Evolutionary conservation across 305 asterid genomes (phyloP), one percentile per base, ranked within the genome.

Genomic region (Stenogyne calaminthoides): DNA sequence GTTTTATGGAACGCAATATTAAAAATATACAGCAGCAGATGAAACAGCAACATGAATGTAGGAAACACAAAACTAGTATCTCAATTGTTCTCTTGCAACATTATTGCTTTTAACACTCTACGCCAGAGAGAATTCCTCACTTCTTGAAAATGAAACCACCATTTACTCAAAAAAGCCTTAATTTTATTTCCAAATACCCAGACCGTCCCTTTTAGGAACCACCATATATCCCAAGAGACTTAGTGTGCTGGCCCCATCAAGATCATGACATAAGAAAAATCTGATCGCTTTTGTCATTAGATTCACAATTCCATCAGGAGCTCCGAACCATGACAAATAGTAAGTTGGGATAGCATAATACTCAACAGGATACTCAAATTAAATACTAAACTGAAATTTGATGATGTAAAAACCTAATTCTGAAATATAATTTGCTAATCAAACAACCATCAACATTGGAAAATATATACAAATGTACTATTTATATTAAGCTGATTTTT

Each of bases 361-460:
- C 60, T 55, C 34, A 9, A 55, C 15, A 55, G 19, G 34, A 55
- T 20, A 18, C 59, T 19, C 20, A 75, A 64, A 67, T 51, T 61
- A 18, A 46, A 61, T 70, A 49, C 51, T 55, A 67, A 16, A 73
- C 72, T 64, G 74, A 66, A 44, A 61, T 44, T 60, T 59, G 55
- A 22, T 56, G 40, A 52, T 37, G 29, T 64, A 55, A 75, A n/a
- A 55, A 65, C 54, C 18, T 19, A 27, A 42, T 61, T 25, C 27
- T 54, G 12, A 64, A 51, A 12, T 42, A n/a, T n/a, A 4, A 25
- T 12, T 22, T 27, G 58, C 76, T 56, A 47, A 69, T 54, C 64
- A 42, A 40, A 71, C 58, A 25, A 72, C 56, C 44, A 78, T 46
- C 18, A 75, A 36, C 29, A 7, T 52, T 65, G 19, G 58, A 32